Evolutionary conservation across 257 asterid genomes (phyloP), one percentile per base, ranked within the genome.

Genomic region (Eucommia ulmoides): DNA sequence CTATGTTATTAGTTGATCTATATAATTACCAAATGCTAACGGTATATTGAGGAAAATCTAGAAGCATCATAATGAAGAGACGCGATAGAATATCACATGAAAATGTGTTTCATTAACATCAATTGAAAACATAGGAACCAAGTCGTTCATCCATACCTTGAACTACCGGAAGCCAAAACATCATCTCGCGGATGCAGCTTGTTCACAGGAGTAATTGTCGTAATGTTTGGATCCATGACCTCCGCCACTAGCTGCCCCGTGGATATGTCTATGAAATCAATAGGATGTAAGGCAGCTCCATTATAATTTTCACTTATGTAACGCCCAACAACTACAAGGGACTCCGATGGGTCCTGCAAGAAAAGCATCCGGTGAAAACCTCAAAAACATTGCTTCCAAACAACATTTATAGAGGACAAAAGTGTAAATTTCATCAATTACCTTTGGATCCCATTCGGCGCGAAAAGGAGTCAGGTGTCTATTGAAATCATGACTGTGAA

Each of bases 401-500:
- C n/a, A n/a, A n/a, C 38, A 29, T 29, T 29, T 6, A 14, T 8
- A 29, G 12, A 29, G 12, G 12, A 29, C 7, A 29, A 29, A 29
- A 8, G 10, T 29, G 12, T 29, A 29, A 29, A 29, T 29, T 14
- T 29, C 12, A 29, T 6, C 12, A 29, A 8, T 61, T 54, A 79
- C 98, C 96, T 89, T 89, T 23, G 93, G 93, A 50, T 89, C 96
- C 98, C 96, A 89, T 62, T 89, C 94, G 16, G 98, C 98, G 61
- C 79, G 78, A 65, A 89, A 89, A 57, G 94, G 80, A 2, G 96
- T 89, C 64, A 89, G 74, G 61, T 89, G 94, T 12, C 98, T 72
- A 58, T 89, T 89, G 50, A 89, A 89, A 71, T 89, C 94, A 45
- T 89, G 94, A 63, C 96, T 89, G 61, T 89, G 98, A 54, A 89